These are phyloP conservation scores for Fonsecaea multimorphosa DNA, from an alignment of 2,329 filamentous ascomycete species.

Conservation along the genomic window DNA sequence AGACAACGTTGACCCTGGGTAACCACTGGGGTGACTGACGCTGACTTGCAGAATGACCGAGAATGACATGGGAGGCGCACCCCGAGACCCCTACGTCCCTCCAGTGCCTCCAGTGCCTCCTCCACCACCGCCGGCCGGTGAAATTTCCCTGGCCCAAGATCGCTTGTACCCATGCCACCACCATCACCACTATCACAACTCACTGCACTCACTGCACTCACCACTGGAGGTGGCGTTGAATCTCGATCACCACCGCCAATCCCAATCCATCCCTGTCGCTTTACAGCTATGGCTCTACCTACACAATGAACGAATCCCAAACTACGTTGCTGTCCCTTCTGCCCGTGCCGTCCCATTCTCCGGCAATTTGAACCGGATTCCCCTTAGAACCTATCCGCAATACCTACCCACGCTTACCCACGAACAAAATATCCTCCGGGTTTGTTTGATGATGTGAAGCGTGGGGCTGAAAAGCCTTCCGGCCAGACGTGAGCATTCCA, in stretches of 20 bases:
- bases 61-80: constrained; percentile 5
- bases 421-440: not conserved
- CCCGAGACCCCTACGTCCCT: no score
- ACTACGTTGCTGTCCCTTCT: not conserved
- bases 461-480: not conserved
- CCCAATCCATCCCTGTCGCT: not conserved
- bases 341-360: constrained; percentile 2
- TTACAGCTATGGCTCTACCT: not conserved
- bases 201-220: no score
- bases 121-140: not conserved
- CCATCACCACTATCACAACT: not conserved
- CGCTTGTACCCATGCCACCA: not conserved
- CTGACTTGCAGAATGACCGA: constrained; percentile 20
- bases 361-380: not conserved
- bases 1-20: not conserved
- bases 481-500: not conserved
- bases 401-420: not conserved
- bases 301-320: not conserved
- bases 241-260: not conserved
- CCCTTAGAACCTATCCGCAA: not conserved
- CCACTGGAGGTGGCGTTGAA: not conserved
- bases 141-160: not conserved
- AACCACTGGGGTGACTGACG: no score
- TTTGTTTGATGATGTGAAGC: no score
- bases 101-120: no score